phyloP scores from a whole-genome alignment of 1,284 basidiomycete species.

The Pseudozyma thailandica region DNA sequence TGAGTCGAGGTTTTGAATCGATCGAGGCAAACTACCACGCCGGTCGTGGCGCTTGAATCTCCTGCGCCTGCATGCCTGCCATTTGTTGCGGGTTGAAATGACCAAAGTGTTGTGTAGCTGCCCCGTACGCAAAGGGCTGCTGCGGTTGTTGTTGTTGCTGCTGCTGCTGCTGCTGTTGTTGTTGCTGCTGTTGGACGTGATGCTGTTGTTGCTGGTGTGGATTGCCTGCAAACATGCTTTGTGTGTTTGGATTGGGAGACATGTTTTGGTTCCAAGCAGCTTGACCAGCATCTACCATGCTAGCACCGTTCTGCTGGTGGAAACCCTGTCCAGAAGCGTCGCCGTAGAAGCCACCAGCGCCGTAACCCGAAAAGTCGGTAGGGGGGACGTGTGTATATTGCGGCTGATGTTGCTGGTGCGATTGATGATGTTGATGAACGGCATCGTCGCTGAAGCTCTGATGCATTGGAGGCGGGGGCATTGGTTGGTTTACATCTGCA shows the following conservation, averaged over 20 bases:
- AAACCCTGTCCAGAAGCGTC: constrained; percentile 8
- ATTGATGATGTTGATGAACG: constrained; percentile 17
- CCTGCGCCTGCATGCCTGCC: constrained; percentile 22
- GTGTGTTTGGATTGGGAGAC: constrained; percentile 18
- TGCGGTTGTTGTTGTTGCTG: too few species aligned
- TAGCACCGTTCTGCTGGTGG: neutral
- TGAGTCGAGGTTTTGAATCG: neutral
- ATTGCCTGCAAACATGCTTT: constrained; percentile 23
- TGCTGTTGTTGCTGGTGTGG: constrained; percentile 26
- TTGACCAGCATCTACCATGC: constrained; percentile 22
- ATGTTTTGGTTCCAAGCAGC: constrained; percentile 27
- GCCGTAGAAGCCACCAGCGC: constrained; percentile 17
- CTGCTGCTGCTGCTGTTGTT: too few species aligned
- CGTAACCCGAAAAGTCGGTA: constrained; percentile 25
- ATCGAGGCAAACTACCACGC: constrained; percentile 15
- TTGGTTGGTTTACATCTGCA: constrained; percentile 11
- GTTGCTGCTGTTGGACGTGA: constrained; percentile 22
- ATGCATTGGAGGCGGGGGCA: constrained; percentile 35
- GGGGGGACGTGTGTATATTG: constrained; percentile 40
- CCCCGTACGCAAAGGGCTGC: constrained; percentile 19
- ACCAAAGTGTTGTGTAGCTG: constrained; percentile 19
- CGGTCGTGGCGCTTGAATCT: constrained; percentile 38
- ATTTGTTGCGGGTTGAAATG: constrained; percentile 48
- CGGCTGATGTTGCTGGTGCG: constrained; percentile 22
- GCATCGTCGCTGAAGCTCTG: constrained; percentile 43